Conservation (phyloP, 805 yeast species). For the Lachancea cidri region DNA sequence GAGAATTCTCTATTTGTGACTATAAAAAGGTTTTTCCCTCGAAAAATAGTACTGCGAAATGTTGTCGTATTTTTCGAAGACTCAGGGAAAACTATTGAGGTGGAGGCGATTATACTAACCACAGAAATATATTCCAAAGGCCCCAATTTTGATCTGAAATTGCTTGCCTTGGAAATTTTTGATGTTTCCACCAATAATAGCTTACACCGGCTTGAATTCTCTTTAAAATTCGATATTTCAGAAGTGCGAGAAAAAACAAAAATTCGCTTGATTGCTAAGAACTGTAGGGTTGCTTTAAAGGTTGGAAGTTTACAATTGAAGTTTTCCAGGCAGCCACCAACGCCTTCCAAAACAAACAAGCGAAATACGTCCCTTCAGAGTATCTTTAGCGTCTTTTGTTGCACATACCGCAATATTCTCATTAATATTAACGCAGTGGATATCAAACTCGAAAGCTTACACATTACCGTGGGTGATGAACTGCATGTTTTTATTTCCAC, state of each 20-base stretch:
- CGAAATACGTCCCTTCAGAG: not conserved
- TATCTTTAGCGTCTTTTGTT: not conserved
- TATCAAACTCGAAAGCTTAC: conserved; percentile 29
- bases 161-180: not conserved
- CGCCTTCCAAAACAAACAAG: not conserved
- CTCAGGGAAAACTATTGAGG: not conserved
- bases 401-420: conserved; percentile 3
- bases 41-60: not conserved
- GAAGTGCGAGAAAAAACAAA: not conserved
- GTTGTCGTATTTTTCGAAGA: not conserved
- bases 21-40: not conserved
- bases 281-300: not conserved
- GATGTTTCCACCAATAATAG: not conserved
- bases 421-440: conserved; percentile 22
- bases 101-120: not conserved
- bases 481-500: conserved; percentile 23
- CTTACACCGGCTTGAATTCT: not conserved
- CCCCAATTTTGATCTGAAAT: not conserved
- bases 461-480: conserved; percentile 13
- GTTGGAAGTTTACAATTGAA: not conserved
- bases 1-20: not conserved
- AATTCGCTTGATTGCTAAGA: not conserved
- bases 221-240: not conserved
- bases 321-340: not conserved
- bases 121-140: not conserved